Conservation (phyloP, 805 yeast species). For the Grigorovia transvaalensis region DNA sequence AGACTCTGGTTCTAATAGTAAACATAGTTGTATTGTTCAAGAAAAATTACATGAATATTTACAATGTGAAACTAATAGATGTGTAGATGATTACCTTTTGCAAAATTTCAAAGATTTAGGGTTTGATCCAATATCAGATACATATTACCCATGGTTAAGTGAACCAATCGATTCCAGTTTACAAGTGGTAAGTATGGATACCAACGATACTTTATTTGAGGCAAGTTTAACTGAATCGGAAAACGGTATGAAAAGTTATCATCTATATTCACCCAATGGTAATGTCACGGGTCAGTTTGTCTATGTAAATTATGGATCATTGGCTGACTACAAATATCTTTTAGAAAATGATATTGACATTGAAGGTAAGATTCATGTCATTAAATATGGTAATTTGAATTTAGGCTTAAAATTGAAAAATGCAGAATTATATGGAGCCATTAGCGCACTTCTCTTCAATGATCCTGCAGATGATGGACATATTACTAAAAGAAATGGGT, state of each 20-base stretch:
- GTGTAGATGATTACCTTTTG: slow-evolving; percentile 34
- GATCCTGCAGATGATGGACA: slow-evolving; percentile 44
- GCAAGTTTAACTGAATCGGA: slow-evolving; percentile 44
- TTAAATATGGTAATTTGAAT: slow-evolving; percentile 40
- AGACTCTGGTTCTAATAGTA: too few species aligned
- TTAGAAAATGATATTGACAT: slow-evolving; percentile 33
- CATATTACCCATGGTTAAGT: slow-evolving; percentile 47
- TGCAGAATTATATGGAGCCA: slow-evolving; percentile 54
- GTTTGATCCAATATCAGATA: slow-evolving; percentile 39
- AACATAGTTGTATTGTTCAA: neutral
- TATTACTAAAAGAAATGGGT: slow-evolving; percentile 47
- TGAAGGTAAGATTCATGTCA: slow-evolving; percentile 48
- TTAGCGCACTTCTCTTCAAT: slow-evolving; percentile 41
- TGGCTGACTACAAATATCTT: slow-evolving; percentile 42
- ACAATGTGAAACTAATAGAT: slow-evolving; percentile 28
- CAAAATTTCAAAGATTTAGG: slow-evolving; percentile 43
- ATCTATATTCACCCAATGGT: slow-evolving; percentile 58
- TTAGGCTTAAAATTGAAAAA: slow-evolving; percentile 49
- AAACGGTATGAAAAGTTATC: slow-evolving; percentile 43
- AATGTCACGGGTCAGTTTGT: slow-evolving; percentile 45
- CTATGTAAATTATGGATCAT: slow-evolving; percentile 51
- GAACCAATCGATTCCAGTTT: slow-evolving; percentile 39
- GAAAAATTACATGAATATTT: slow-evolving; percentile 5
- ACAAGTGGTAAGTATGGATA: slow-evolving; percentile 19
- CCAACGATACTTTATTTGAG: slow-evolving; percentile 32